These are phyloP conservation scores for Termitomyces sp. DNA, from an alignment of 768 basidiomycete species.

Conservation along the genomic window DNA sequence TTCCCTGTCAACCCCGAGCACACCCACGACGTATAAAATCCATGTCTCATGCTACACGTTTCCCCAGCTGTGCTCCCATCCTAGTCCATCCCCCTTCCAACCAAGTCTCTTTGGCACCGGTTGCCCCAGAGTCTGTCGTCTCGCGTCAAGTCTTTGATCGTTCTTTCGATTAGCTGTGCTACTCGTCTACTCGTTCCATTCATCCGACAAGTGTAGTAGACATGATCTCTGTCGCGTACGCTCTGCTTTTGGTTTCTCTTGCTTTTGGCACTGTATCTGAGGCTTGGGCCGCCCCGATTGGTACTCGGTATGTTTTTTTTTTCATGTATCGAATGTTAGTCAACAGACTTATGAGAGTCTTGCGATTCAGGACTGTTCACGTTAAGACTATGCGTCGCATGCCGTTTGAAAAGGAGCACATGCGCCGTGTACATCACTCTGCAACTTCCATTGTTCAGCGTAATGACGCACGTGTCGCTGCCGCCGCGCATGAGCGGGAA, in stretches of 20 bases:
- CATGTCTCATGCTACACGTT: background rate
- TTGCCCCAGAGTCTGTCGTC: constrained; percentile 13
- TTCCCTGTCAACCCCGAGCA: constrained; percentile 3
- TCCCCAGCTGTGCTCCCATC: constrained; percentile 15
- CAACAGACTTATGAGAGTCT: background rate
- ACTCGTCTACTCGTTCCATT: background rate
- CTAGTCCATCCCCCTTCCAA: constrained; percentile 3
- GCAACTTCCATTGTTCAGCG: constrained; percentile 2
- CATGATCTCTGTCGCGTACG: constrained; percentile 14
- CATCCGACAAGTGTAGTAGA: background rate
- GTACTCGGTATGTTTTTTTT: constrained; percentile 7
- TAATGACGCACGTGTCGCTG: background rate
- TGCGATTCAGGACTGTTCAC: background rate
- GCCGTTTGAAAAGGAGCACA: background rate
- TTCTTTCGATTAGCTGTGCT: constrained; percentile 11
- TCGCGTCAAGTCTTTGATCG: background rate
- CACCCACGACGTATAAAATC: constrained; percentile 2
- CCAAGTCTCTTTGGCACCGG: constrained; percentile 17
- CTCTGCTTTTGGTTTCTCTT: constrained; percentile 9
- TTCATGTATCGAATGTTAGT: background rate
- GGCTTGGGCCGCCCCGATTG: constrained; percentile 11
- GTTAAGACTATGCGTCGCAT: constrained; percentile 10
- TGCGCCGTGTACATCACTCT: constrained; percentile 9
- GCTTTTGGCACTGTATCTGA: constrained; percentile 4
- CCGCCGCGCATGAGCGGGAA: background rate